Evolutionary conservation across 441 rosid species (phyloP), one percentile per base, ranked within the genome.

Genomic region (Codiaeum variegatum): DNA sequence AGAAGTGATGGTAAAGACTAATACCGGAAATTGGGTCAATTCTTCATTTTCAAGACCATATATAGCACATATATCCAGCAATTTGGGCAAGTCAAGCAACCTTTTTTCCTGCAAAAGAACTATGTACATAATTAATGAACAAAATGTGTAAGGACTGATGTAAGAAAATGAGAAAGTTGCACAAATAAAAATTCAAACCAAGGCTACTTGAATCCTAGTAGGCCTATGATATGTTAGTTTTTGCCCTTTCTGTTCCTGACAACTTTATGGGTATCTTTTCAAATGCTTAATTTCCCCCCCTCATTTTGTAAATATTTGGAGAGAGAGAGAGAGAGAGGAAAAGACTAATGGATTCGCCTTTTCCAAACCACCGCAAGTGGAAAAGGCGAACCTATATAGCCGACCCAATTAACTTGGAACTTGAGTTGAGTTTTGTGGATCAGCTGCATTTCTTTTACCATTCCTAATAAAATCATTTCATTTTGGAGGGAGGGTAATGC

Each of bases 41-140:
- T 91, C 94, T 82, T 84, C 90, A 85, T 93, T 95, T 81, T 91
- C 98, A 83, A 85, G 98, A 74, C 97, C 97, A 81, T 89, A 93
- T 65, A 93, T 85, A 69, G 95, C 97, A 76, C 97, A 93, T 70
- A 91, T 85, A 84, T 95, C 99, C 81, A 95, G 82, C 83, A 95
- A 81, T 86, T 93, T 95, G 5, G 99, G 97, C 88, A 93, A 85
- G 82, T 95, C 93, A 63, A 95, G 95, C 80, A 93, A 79, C 81
- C 84, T 86, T 78, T 85, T 93, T 64, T 89, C 99, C 97, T 93
- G 97, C 97, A 95, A 81, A 81, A 95, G 86, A 77, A 78, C 99
- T 95, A 88, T 81, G 88, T 46, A 65, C 66, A 78, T 49, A 81
- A 83, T 73, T 71, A 73, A 77, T 87, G 77, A 88, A 82, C 75